Conservation (phyloP, 2,329 filamentous ascomycete species). For the Fusarium sulawesiense region DNA sequence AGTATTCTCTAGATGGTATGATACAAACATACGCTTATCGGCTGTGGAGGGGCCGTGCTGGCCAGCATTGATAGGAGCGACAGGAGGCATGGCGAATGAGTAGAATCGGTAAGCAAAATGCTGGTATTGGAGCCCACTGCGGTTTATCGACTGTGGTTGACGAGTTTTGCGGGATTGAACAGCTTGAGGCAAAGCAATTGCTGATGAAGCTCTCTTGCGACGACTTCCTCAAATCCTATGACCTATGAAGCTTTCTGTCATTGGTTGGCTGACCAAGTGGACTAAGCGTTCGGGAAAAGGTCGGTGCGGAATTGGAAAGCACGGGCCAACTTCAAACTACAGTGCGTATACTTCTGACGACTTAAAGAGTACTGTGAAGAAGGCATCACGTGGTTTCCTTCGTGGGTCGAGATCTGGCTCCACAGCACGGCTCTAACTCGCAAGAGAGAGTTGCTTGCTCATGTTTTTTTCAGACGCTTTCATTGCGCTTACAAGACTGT, state of each 20-base stretch:
- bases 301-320: conserved; percentile 34
- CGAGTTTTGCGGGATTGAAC: conserved; percentile 2
- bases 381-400: conserved; percentile 52
- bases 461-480: conserved; percentile 29
- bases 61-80: conserved; percentile 54
- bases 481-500: conserved; percentile 17
- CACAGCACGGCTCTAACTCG: conserved; percentile 39
- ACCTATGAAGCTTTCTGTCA: conserved; percentile 32
- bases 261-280: conserved; percentile 39
- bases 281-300: conserved; percentile 43
- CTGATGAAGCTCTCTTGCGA: conserved; percentile 38
- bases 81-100: conserved; percentile 53
- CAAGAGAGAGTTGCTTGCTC: conserved; percentile 44
- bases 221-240: conserved; percentile 31
- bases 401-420: conserved; percentile 47
- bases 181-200: conserved; percentile 24
- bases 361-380: conserved; percentile 43
- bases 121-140: background rate
- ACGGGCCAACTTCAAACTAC: conserved; percentile 27
- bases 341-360: background rate
- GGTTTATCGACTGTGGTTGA: background rate
- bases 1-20: conserved; percentile 11
- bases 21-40: conserved; percentile 62
- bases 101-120: background rate
- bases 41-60: conserved; percentile 63